Evolutionary conservation across 495 filamentous ascomycete species (phyloP).

Genomic region (Aspergillus cavernicola): DNA sequence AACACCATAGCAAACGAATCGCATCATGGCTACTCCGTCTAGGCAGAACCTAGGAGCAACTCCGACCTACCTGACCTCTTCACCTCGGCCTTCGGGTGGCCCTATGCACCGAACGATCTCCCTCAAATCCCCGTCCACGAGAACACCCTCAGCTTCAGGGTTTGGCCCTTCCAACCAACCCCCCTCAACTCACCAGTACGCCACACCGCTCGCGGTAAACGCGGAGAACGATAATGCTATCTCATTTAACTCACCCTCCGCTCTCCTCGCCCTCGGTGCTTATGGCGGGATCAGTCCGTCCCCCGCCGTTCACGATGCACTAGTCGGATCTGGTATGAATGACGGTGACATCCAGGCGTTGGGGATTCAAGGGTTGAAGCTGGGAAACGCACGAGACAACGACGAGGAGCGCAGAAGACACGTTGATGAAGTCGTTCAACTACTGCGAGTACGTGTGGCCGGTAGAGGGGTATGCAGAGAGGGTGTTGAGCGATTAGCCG

Average conservation of each 20-base stretch:
- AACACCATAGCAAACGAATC: not conserved
- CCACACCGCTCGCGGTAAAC: slow-evolving; percentile 38
- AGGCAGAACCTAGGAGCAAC: slow-evolving; percentile 42
- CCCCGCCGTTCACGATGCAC: slow-evolving; percentile 36
- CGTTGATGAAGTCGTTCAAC: slow-evolving; percentile 43
- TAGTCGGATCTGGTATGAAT: slow-evolving; percentile 40
- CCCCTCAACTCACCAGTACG: slow-evolving; percentile 37
- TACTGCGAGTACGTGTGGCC: slow-evolving; percentile 39
- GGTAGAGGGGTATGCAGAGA: slow-evolving; percentile 67
- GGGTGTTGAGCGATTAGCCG: slow-evolving; percentile 72
- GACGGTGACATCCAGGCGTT: slow-evolving; percentile 44
- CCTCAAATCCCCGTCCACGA: slow-evolving; percentile 43
- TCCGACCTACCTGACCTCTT: slow-evolving; percentile 45
- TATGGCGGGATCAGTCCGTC: slow-evolving; percentile 44
- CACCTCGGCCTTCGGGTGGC: slow-evolving; percentile 39
- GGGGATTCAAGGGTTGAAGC: slow-evolving; percentile 40
- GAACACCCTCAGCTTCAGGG: slow-evolving; percentile 40
- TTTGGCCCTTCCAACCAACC: slow-evolving; percentile 26
- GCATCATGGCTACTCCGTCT: slow-evolving; percentile 43
- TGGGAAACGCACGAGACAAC: slow-evolving; percentile 41
- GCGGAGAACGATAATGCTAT: slow-evolving; percentile 38
- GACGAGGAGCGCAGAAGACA: slow-evolving; percentile 53
- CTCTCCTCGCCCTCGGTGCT: slow-evolving; percentile 40
- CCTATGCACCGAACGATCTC: slow-evolving; percentile 38
- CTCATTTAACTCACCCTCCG: slow-evolving; percentile 45